Percentiles rank a stretch among this genome's conserved stretches.
These are phyloP conservation scores for Allium cepa DNA, from an alignment of 106 monocot species.

Conservation along the genomic window DNA sequence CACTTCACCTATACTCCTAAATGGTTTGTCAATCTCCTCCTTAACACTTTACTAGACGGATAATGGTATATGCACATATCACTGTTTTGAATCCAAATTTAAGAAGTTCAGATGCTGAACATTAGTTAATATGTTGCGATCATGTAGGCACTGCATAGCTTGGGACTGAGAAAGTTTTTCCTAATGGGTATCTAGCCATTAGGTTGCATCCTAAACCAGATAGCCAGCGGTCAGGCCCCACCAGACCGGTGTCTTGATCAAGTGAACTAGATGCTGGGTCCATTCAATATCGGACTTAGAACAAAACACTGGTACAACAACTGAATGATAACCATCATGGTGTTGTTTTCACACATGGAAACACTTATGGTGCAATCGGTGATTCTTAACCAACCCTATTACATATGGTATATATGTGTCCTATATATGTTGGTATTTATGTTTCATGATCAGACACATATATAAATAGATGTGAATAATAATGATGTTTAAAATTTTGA, in stretches of 20 bases:
- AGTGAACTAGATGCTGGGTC: conserved; percentile 55
- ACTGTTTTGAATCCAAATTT: neutral
- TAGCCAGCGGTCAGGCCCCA: conserved; percentile 21
- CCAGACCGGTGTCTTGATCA: conserved; percentile 42
- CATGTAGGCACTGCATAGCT: conserved; percentile 40
- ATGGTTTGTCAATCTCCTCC: conserved; percentile 54
- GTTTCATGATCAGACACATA: too few species aligned
- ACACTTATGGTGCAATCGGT: conserved; percentile 56
- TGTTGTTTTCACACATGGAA: conserved; percentile 53
- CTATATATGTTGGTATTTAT: too few species aligned
- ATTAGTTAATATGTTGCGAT: too few species aligned
- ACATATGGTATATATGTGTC: conserved; percentile 23
- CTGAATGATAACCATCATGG: conserved; percentile 52
- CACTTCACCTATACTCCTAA: conserved; percentile 38
- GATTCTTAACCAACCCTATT: conserved; percentile 67
- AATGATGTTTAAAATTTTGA: too few species aligned
- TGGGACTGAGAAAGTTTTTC: conserved; percentile 67
- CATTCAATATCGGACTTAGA: conserved; percentile 52
- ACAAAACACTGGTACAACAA: conserved; percentile 39
- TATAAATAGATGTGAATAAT: too few species aligned
- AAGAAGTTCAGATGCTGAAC: too few species aligned
- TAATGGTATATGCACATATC: conserved; percentile 31
- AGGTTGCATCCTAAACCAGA: conserved; percentile 72
- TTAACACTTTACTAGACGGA: conserved; percentile 53
- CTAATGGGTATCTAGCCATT: conserved; percentile 51